These are phyloP conservation scores for Tribonema minus DNA, from an alignment of 108 stramenopile genomes.

Conservation along the genomic window DNA sequence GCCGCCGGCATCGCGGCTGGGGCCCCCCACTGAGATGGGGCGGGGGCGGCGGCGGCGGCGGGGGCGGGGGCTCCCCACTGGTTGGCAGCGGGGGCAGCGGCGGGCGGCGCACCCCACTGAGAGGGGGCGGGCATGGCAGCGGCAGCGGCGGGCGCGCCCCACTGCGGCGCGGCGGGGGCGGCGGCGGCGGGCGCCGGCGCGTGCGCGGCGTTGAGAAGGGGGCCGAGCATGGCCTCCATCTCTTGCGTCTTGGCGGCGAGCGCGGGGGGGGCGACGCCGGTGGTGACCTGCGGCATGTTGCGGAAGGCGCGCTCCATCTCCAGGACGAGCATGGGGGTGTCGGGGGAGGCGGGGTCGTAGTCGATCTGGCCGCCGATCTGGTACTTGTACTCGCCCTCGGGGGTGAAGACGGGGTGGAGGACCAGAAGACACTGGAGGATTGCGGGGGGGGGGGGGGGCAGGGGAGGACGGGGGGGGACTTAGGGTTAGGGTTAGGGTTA, in stretches of 20 bases:
- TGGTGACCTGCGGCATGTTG: constrained; percentile 29
- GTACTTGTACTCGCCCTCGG: constrained; percentile 38
- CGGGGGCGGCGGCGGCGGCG: too few species aligned
- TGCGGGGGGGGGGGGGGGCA: too few species aligned
- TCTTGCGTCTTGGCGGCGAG: constrained; percentile 21
- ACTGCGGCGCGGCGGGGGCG: too few species aligned
- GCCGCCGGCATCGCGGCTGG: too few species aligned
- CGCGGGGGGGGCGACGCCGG: constrained; percentile 15
- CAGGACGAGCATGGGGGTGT: constrained; percentile 21
- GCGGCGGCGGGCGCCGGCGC: not conserved
- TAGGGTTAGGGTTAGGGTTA: too few species aligned
- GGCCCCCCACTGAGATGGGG: too few species aligned
- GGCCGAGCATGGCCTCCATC: not conserved
- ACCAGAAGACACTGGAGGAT: constrained; percentile 1
- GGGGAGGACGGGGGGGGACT: too few species aligned
- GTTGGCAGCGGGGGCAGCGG: too few species aligned
- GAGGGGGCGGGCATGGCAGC: too few species aligned
- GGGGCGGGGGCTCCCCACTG: too few species aligned
- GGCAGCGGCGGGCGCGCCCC: too few species aligned
- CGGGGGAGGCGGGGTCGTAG: constrained; percentile 8
- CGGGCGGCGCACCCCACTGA: too few species aligned
- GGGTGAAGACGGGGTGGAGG: constrained; percentile 26
- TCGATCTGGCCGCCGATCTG: constrained; percentile 37
- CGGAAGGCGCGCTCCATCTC: constrained; percentile 29
- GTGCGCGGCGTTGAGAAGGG: not conserved